phyloP scores from a whole-genome alignment of 192 early-diverging fungal species.

The Phlyctochytrium planicorne region DNA sequence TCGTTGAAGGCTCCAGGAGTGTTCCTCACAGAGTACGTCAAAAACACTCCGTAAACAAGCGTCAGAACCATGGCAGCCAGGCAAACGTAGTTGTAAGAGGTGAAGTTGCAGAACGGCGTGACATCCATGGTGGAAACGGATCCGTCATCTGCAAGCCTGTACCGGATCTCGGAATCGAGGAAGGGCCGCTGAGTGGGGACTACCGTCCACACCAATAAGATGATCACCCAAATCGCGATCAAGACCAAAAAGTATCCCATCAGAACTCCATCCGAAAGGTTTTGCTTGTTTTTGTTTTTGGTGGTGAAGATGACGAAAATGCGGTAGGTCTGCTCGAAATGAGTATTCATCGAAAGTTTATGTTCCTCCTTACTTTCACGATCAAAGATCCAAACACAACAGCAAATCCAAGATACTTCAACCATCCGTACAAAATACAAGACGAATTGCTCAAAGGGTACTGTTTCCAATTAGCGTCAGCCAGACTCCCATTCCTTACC shows the following conservation, averaged over 20 bases:
- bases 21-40: conserved; percentile 6
- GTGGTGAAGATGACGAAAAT: conserved; percentile 1
- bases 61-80: neutral
- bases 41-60: neutral
- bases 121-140: neutral
- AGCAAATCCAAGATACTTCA: conserved; percentile 3
- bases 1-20: conserved; percentile 15
- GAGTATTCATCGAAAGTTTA: neutral
- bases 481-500: neutral
- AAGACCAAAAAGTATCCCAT: neutral
- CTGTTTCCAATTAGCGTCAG: neutral
- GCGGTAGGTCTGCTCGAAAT: conserved; percentile 6
- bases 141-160: neutral
- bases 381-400: neutral
- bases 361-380: neutral
- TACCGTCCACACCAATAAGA: neutral
- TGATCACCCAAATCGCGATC: neutral
- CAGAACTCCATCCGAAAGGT: neutral
- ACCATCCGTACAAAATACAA: neutral
- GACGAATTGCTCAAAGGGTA: neutral
- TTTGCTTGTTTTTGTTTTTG: neutral
- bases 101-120: neutral
- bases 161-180: neutral
- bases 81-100: neutral
- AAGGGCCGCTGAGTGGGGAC: neutral